phyloP scores from a whole-genome alignment of 2,329 filamentous ascomycete genomes.

The Emmonsiellopsis sp. region DNA sequence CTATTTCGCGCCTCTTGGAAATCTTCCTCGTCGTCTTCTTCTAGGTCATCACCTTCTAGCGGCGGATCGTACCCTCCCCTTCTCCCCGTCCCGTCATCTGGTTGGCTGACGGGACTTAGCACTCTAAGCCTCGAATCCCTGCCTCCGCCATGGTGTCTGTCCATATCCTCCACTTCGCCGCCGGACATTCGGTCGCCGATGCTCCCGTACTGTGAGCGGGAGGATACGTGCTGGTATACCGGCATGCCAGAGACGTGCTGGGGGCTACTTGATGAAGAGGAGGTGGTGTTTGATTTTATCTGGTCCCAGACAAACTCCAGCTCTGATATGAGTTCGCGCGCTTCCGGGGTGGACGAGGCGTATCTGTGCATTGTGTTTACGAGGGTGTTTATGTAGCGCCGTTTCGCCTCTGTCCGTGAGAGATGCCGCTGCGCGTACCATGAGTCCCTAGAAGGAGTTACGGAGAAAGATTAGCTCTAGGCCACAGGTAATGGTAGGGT shows the following conservation, averaged over 20 bases:
- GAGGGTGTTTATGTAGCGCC: slow-evolving; percentile 82
- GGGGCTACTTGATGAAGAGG: slow-evolving; percentile 45
- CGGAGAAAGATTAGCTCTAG: background rate
- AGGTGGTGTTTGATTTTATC: slow-evolving; percentile 72
- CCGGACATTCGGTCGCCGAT: slow-evolving; percentile 27
- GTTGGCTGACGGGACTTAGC: slow-evolving; percentile 77
- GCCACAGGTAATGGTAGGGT: background rate
- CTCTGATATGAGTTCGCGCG: slow-evolving; percentile 77
- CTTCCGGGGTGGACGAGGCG: slow-evolving; percentile 71
- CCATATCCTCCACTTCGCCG: slow-evolving; percentile 23
- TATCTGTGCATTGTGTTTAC: slow-evolving; percentile 97
- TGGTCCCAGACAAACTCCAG: slow-evolving; percentile 99
- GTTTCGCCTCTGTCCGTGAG: slow-evolving; percentile 84
- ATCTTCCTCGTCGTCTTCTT: slow-evolving; percentile 26
- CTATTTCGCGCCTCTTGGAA: slow-evolving; percentile 13
- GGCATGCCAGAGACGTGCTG: slow-evolving; percentile 21
- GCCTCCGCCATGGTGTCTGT: slow-evolving; percentile 32
- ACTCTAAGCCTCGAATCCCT: slow-evolving; percentile 55
- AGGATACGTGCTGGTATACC: slow-evolving; percentile 17
- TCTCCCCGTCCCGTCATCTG: slow-evolving; percentile 49
- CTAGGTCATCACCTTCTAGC: slow-evolving; percentile 27
- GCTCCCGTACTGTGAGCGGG: slow-evolving; percentile 24
- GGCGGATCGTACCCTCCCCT: slow-evolving; percentile 20
- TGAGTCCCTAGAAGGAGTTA: slow-evolving; percentile 55
- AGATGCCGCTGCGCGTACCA: slow-evolving; percentile 84